Base-by-base conservation (phyloP, 768 basidiomycete genomes). In the Russula olivacea region DNA sequence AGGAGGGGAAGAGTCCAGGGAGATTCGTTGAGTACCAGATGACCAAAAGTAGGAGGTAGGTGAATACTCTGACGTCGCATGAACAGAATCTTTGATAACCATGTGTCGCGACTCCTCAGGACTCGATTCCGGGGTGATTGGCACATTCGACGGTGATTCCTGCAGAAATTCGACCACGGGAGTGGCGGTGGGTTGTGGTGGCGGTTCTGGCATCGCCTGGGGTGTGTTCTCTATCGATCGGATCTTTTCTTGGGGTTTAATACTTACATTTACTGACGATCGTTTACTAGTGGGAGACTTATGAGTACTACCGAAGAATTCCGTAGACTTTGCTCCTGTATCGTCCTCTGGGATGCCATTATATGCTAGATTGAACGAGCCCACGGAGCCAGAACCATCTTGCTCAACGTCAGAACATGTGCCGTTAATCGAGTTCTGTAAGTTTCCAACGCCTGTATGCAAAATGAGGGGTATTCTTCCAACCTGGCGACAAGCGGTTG, bases 381-480 rank as follows among this genome's bases (percentile, higher is more conserved):
- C 12, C 17, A 48, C 9, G 7, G 48, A 32, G 41, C 52, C 40
- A 32, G 25, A 50, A 4, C 30, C 25, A 19, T 57, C 48, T n/a
- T 47, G 25, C 30, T 43, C 58, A 10, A 15, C 28, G 45, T 40
- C 25, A 51, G 54, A 43, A 21, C 25, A 43, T n/a, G 30, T 21
- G 36, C 11, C 17, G 11, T 40, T 50, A 32, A 51, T 38, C 47
- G 30, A 59, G 30, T 59, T 25, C n/a, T 49, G 50, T 9, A 55
- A 7, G 43, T 53, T 51, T 43, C n/a, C 47, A 5, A 57, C 32
- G 14, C 59, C 65, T n/a, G 25, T n/a, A 38, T 63, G 59, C 23
- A 68, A 54, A 17, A 64, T 54, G 34, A 68, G 3, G n/a, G 67
- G 67, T 36, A 68, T 63, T n/a, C 57, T 67, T 38, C 67, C 67